Percentiles rank a stretch among this genome's conserved stretches.
Conservation (phyloP, 164 flowering plant genomes). For the Brasenia schreberi region DNA sequence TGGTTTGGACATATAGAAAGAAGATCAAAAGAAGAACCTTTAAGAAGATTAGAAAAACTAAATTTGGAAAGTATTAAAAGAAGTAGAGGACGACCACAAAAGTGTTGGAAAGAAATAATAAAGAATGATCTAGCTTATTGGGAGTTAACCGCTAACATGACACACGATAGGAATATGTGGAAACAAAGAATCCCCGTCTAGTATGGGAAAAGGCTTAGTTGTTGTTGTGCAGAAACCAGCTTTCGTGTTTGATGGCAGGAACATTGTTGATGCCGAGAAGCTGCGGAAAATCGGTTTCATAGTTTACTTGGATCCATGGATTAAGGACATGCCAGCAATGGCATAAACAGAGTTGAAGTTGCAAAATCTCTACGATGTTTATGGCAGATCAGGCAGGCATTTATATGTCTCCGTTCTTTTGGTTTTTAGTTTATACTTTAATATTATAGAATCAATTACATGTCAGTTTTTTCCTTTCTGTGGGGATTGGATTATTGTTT, state of each 20-base stretch:
- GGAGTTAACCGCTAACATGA: no score
- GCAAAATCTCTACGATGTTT: not conserved
- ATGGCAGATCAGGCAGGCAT: not conserved
- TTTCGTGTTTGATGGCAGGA: conserved; percentile 62
- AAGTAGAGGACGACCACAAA: no score
- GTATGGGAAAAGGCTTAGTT: no score
- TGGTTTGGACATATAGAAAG: no score
- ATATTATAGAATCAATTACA: not conserved
- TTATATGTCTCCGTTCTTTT: not conserved
- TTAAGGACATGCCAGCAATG: conserved; percentile 54
- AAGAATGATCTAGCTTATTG: no score
- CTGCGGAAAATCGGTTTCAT: conserved; percentile 64
- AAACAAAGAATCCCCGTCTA: no score
- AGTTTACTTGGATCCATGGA: conserved; percentile 64
- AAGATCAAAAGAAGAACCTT: no score
- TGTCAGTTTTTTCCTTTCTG: not conserved
- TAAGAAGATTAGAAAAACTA: no score
- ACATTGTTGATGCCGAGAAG: conserved; percentile 32
- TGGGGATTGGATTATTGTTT: not conserved
- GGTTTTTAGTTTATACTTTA: not conserved
- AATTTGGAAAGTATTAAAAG: no score
- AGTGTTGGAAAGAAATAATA: no score
- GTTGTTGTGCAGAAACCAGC: conserved; percentile 46
- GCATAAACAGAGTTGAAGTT: conserved; percentile 13
- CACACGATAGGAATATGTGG: no score